phyloP scores from a whole-genome alignment of 257 asterid genomes.

The Paulownia fortunei region DNA sequence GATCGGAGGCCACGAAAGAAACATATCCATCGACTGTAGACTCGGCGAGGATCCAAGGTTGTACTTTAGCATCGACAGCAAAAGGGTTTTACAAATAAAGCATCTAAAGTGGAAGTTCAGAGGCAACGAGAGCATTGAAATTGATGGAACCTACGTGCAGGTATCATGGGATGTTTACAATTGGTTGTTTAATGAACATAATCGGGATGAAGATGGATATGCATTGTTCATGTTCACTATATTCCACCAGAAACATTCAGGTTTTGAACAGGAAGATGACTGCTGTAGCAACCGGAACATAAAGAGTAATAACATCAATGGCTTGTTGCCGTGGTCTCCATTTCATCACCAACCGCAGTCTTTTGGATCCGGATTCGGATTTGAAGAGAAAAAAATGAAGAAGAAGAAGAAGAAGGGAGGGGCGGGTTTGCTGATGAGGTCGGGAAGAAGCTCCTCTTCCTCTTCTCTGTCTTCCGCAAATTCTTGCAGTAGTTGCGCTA shows the following conservation, averaged over 20 bases:
- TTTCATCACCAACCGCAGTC: constrained; percentile 4
- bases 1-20: constrained; percentile 41
- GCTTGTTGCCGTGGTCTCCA: constrained; percentile 37
- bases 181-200: constrained; percentile 46
- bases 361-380: constrained; percentile 49
- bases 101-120: constrained; percentile 66
- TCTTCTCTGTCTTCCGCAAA: constrained; percentile 54
- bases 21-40: constrained; percentile 48
- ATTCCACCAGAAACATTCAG: constrained; percentile 46
- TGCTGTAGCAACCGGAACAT: neutral
- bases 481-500: constrained; percentile 45
- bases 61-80: constrained; percentile 38
- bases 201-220: constrained; percentile 41
- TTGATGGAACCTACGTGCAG: constrained; percentile 47
- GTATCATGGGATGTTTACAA: constrained; percentile 65
- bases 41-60: constrained; percentile 46
- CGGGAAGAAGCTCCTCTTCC: constrained; percentile 44
- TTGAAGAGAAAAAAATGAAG: constrained; percentile 56
- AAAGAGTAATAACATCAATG: constrained; percentile 11
- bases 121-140: constrained; percentile 55
- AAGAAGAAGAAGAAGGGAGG: constrained; percentile 38
- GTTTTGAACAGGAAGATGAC: too few species aligned
- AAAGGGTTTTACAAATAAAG: constrained; percentile 51
- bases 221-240: constrained; percentile 58
- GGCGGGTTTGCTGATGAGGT: constrained; percentile 32